Conservation (phyloP, 75 land plant species). For the Pinus taeda region DNA sequence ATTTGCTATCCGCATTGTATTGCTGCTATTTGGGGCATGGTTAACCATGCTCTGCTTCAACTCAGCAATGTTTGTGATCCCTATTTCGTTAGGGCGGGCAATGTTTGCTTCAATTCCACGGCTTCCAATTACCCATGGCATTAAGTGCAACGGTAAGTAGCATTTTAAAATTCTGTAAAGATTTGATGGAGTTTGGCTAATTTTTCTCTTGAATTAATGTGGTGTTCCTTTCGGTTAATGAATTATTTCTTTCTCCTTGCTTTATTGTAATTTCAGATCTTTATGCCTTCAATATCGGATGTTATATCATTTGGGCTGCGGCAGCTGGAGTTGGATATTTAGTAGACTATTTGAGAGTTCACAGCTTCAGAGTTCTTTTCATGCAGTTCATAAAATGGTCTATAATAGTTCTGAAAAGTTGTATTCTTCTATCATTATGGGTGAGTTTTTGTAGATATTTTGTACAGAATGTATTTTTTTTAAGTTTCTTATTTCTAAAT, state of each 20-base stretch:
- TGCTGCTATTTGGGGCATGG: slow-evolving; percentile 89
- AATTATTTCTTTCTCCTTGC: background rate
- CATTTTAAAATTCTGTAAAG: background rate
- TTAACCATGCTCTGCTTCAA: slow-evolving; percentile 83
- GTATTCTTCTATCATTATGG: slow-evolving; percentile 85
- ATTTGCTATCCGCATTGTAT: slow-evolving; percentile 82
- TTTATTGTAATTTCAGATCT: slow-evolving; percentile 48
- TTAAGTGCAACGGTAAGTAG: slow-evolving; percentile 96
- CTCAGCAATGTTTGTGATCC: slow-evolving; percentile 80
- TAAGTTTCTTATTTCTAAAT: background rate
- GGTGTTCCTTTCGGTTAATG: background rate
- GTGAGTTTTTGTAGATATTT: slow-evolving; percentile 29
- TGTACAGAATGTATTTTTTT: background rate
- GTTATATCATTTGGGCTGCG: slow-evolving; percentile 77
- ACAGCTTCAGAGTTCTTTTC: slow-evolving; percentile 28
- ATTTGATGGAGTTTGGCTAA: background rate
- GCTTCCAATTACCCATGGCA: slow-evolving; percentile 88
- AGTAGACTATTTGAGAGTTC: slow-evolving; percentile 38
- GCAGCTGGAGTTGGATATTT: slow-evolving; percentile 73
- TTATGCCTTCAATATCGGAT: slow-evolving; percentile 91
- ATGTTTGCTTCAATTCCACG: slow-evolving; percentile 76
- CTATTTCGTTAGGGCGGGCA: slow-evolving; percentile 81
- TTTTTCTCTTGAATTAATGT: slow-evolving; percentile 1
- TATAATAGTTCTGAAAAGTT: slow-evolving; percentile 75
- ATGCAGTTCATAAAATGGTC: slow-evolving; percentile 60